phyloP scores from a whole-genome alignment of 164 flowering plant genomes.

The Vitis rupestris region DNA sequence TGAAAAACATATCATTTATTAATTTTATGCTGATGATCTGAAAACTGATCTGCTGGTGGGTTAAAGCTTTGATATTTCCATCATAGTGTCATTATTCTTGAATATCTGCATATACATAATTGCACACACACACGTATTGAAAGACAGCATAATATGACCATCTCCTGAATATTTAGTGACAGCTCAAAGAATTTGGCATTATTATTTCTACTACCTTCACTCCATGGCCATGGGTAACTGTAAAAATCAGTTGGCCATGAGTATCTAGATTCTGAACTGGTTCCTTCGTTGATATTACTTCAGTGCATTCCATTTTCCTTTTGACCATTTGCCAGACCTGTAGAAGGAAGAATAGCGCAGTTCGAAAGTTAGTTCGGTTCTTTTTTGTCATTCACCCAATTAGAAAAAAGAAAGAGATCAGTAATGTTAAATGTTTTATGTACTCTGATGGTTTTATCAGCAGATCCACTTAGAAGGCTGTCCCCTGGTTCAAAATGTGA shows the following conservation, averaged over 20 bases:
- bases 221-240: conserved; percentile 39
- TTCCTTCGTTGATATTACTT: conserved; percentile 56
- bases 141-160: too few relatives aligned
- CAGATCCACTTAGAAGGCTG: conserved; percentile 71
- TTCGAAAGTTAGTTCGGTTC: neutral
- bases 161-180: too few relatives aligned
- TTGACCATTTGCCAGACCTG: conserved; percentile 74
- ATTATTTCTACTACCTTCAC: conserved; percentile 44
- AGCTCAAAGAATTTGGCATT: too few relatives aligned
- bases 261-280: conserved; percentile 53
- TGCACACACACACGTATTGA: neutral
- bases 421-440: neutral
- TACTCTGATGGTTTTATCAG: conserved; percentile 77
- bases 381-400: neutral
- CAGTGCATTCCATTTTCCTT: conserved; percentile 54
- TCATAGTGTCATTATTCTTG: neutral
- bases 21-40: neutral
- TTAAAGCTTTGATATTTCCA: neutral
- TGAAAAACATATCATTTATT: conserved; percentile 16
- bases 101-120: neutral
- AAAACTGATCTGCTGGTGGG: too few relatives aligned
- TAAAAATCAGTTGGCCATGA: conserved; percentile 42
- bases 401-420: neutral
- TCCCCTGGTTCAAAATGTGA: conserved; percentile 61
- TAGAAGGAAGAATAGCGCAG: conserved; percentile 1